A percentile compares a stretch with the other conserved stretches of the same genome.
These are phyloP conservation scores for Magnaporthales sp. DNA, from an alignment of 2,329 filamentous ascomycete genomes.

Conservation along the genomic window DNA sequence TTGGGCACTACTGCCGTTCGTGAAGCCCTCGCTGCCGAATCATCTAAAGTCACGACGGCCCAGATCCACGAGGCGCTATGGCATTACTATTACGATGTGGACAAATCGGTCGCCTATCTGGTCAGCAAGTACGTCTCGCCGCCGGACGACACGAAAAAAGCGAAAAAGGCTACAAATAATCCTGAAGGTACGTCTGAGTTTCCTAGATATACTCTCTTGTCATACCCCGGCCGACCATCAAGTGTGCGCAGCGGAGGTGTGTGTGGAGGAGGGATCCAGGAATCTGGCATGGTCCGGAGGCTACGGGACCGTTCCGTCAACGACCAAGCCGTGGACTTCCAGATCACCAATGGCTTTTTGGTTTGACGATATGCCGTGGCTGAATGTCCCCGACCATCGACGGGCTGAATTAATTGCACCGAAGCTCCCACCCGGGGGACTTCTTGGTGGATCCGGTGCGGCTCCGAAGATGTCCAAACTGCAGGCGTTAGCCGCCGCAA, in stretches of 20 bases:
- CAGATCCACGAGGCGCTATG: conserved; percentile 87
- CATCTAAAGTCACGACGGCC: conserved; percentile 42
- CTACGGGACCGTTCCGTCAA: not conserved
- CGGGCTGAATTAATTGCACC: conserved; percentile 56
- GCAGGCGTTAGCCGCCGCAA: conserved; percentile 77
- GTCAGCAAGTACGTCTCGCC: conserved; percentile 51
- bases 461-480: conserved; percentile 78
- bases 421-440: conserved; percentile 47
- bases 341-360: conserved; percentile 30
- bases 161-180: not conserved
- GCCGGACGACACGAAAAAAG: conserved; percentile 11
- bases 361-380: conserved; percentile 83
- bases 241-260: not conserved
- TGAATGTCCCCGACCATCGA: conserved; percentile 59
- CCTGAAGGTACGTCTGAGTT: not conserved
- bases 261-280: not conserved
- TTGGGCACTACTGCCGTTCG: conserved; percentile 59
- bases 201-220: not conserved
- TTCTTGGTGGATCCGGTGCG: conserved; percentile 66
- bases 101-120: conserved; percentile 75
- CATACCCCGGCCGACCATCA: not conserved
- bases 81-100: conserved; percentile 93
- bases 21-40: conserved; percentile 51
- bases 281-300: not conserved
- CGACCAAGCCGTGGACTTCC: not conserved